Conservation (phyloP, 192 early-diverging fungal genomes). For the Coemansia sp. region DNA sequence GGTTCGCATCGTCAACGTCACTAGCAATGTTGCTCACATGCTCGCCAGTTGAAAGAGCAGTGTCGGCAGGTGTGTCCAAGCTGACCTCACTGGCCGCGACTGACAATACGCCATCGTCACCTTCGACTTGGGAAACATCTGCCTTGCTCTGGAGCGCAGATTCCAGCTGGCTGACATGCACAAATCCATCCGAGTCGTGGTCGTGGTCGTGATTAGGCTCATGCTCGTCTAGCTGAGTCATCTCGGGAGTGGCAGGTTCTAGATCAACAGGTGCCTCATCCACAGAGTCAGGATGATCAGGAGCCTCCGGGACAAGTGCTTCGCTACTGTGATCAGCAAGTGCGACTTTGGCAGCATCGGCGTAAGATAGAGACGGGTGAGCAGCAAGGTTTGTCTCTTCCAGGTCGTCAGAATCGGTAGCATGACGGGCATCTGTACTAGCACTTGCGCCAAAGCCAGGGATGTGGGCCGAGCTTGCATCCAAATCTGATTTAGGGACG, state of each 20-base stretch:
- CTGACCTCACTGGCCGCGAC: background rate
- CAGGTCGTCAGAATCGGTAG: background rate
- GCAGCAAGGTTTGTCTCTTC: background rate
- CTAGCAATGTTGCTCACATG: background rate
- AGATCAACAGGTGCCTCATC: background rate
- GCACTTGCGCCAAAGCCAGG: background rate
- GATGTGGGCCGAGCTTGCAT: background rate
- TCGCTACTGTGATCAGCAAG: background rate
- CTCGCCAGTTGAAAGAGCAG: background rate
- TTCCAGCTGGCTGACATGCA: conserved; percentile 38
- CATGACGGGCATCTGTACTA: background rate
- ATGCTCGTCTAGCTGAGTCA: background rate
- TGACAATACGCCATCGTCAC: background rate
- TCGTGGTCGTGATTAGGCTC: conserved; percentile 1
- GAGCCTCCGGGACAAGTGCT: background rate
- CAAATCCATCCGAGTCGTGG: conserved; percentile 44
- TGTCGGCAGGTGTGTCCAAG: background rate
- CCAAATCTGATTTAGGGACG: background rate
- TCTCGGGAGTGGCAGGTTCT: background rate
- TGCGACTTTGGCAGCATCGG: background rate
- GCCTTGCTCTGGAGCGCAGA: conserved; percentile 19
- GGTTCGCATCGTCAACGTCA: background rate
- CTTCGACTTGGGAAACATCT: background rate
- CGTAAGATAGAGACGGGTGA: background rate
- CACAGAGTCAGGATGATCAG: background rate